phyloP scores from a whole-genome alignment of 208 protist species.

The Leishmania mexicana region DNA sequence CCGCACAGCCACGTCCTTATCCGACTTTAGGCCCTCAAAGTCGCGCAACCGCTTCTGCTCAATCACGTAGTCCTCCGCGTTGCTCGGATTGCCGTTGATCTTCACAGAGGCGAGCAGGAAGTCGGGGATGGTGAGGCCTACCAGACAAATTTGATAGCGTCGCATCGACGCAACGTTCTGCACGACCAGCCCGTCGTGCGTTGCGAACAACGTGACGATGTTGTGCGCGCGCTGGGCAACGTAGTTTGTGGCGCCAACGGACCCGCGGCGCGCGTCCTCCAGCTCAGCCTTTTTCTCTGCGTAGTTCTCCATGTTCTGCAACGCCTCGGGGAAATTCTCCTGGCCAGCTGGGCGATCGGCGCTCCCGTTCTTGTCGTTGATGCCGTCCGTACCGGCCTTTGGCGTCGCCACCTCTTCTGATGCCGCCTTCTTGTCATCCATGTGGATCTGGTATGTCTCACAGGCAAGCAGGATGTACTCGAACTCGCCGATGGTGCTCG shows the following conservation, averaged over 20 bases:
- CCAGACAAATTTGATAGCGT: constrained; percentile 86
- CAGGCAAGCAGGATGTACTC: constrained; percentile 90
- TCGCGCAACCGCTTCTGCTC: constrained; percentile 91
- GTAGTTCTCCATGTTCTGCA: constrained; percentile 89
- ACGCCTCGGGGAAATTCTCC: constrained; percentile 60
- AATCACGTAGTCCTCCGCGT: constrained; percentile 89
- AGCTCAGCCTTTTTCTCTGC: constrained; percentile 51
- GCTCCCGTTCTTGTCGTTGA: constrained; percentile 11
- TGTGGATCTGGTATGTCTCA: constrained; percentile 76
- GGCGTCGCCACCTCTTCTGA: constrained; percentile 2
- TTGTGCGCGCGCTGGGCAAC: constrained; percentile 71
- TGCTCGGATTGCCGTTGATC: constrained; percentile 76
- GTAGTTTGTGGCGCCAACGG: constrained; percentile 62
- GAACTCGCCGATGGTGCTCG: constrained; percentile 80
- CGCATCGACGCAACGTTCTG: constrained; percentile 83
- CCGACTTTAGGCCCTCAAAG: constrained; percentile 92
- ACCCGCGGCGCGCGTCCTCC: constrained; percentile 37
- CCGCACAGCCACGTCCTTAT: constrained; percentile 85
- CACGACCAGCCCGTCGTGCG: constrained; percentile 74
- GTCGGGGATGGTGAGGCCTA: constrained; percentile 93
- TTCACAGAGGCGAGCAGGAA: constrained; percentile 88
- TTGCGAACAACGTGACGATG: constrained; percentile 90
- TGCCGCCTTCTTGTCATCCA: constrained; percentile 17
- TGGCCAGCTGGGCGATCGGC: constrained; percentile 25
- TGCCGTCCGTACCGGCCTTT: background rate